Base-by-base conservation (phyloP, 75 land plant genomes). In the Pinus albicaulis region DNA sequence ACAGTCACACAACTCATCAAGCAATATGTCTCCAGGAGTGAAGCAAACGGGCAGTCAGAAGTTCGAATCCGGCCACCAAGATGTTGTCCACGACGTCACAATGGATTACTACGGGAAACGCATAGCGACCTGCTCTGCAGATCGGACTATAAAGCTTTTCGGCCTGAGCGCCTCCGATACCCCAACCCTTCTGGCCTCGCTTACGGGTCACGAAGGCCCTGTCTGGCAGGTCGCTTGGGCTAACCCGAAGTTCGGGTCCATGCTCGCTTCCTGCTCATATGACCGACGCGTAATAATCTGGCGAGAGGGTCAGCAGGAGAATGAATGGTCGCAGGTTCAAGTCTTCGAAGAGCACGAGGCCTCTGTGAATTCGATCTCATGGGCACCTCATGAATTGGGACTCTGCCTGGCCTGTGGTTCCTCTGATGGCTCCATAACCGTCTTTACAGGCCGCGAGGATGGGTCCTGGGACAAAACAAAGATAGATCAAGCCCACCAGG, bases 331-430 rank as follows among this genome's bases (percentile, higher is more conserved):
- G 34, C 94, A 92, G 66, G 78, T 80, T 15, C 89, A 86, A 60
- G 86, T 90, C 62, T 92, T 92, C 80, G 31, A 64, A 44, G 94
- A 92, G 38, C 94, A 92, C 78, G 83, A 80, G n/a, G 69, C 86
- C 5, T 94, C 94, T 17, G 94, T 94, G 55, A 94, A 94, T 68
- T 89, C 90, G 55, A 94, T 91, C 55, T 64, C 85, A 26, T 94
- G 94, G 92, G 94, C 97, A 4, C 96, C 96, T 16, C 88, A 87
- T 64, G 94, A 94, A 68, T 76, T 94, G 20, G 97, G 95, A 2
- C 89, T 93, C 69, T 85, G 83, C 75, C 82, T 94, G 58, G 97
- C 97, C 4, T 89, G 89, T 71, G 94, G 90, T 12, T 94, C 97
- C 17, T 91, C 92, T 24, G 92, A 94, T 76, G 94, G 94, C 12